These are phyloP conservation scores for Aureobasidium zeae DNA, from an alignment of 2,329 filamentous ascomycete genomes.

Conservation along the genomic window DNA sequence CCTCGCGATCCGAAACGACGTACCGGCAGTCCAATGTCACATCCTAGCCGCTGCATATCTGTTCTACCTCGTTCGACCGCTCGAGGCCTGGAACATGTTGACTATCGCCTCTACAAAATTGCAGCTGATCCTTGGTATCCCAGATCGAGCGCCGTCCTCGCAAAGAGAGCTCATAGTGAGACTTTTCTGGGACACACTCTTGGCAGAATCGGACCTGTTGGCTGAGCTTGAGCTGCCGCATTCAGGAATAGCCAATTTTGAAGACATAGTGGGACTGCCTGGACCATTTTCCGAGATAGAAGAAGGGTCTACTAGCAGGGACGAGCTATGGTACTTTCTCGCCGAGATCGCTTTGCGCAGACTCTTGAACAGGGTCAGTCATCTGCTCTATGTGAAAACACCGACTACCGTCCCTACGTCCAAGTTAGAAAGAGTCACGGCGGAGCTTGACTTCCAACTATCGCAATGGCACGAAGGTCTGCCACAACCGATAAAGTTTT, in stretches of 20 bases:
- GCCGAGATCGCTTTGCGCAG: conserved; percentile 72
- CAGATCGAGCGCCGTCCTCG: conserved; percentile 58
- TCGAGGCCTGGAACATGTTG: conserved; percentile 74
- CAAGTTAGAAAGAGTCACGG: conserved; percentile 66
- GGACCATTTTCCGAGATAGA: conserved; percentile 63
- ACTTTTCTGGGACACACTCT: conserved; percentile 74
- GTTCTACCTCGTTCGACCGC: conserved; percentile 70
- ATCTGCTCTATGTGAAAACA: conserved; percentile 23
- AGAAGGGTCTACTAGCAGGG: conserved; percentile 58
- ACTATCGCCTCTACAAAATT: conserved; percentile 74
- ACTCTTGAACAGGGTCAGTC: conserved; percentile 43
- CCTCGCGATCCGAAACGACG: conserved; percentile 70
- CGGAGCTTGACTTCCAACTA: conserved; percentile 72
- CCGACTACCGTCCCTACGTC: conserved; percentile 51
- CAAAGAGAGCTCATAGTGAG: conserved; percentile 66
- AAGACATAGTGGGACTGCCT: conserved; percentile 69
- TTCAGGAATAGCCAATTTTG: conserved; percentile 72
- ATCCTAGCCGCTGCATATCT: conserved; percentile 72
- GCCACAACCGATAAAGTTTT: conserved; percentile 66
- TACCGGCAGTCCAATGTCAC: conserved; percentile 70
- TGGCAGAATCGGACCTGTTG: conserved; percentile 70
- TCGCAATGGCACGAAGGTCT: conserved; percentile 78
- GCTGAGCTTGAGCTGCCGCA: conserved; percentile 74
- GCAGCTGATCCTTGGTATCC: conserved; percentile 66
- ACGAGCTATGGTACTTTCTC: conserved; percentile 79